Percentiles rank a stretch among this genome's conserved stretches.
Evolutionary conservation across 805 yeast species (phyloP).

Genomic region (Spathaspora gorwiae): DNA sequence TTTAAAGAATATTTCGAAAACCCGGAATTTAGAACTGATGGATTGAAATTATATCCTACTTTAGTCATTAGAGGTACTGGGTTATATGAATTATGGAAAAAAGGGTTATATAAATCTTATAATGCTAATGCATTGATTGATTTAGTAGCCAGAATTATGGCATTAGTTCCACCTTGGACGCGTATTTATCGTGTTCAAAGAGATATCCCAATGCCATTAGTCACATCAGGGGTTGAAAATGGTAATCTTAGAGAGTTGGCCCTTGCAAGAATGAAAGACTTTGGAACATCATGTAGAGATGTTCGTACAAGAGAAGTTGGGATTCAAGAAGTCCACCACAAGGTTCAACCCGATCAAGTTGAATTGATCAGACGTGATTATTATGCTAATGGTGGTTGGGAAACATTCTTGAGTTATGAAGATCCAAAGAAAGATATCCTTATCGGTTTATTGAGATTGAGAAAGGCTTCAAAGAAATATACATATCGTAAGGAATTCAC

Average conservation of each 20-base stretch:
- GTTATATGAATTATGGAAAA: constrained; percentile 93
- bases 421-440: constrained; percentile 95
- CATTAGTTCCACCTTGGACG: constrained; percentile 98
- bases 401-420: constrained; percentile 91
- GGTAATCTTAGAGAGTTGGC: constrained; percentile 96
- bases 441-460: constrained; percentile 81
- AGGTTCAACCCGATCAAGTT: constrained; percentile 94
- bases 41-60: constrained; percentile 92
- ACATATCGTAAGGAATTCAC: constrained; percentile 88
- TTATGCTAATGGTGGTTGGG: constrained; percentile 98
- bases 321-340: constrained; percentile 96
- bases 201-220: constrained; percentile 98
- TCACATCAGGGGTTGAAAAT: constrained; percentile 95
- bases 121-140: constrained; percentile 93
- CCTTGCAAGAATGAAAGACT: constrained; percentile 94
- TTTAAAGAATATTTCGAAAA: constrained; percentile 94
- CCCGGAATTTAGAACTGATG: constrained; percentile 96
- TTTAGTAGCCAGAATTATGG: constrained; percentile 90
- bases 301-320: constrained; percentile 98
- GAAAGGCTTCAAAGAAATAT: constrained; percentile 83
- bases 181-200: constrained; percentile 97
- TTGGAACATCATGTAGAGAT: constrained; percentile 93
- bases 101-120: constrained; percentile 89
- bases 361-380: constrained; percentile 93
- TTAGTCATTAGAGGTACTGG: constrained; percentile 97